These are phyloP conservation scores for Buddleja alternifolia DNA, from an alignment of 257 asterid species.

Conservation along the genomic window DNA sequence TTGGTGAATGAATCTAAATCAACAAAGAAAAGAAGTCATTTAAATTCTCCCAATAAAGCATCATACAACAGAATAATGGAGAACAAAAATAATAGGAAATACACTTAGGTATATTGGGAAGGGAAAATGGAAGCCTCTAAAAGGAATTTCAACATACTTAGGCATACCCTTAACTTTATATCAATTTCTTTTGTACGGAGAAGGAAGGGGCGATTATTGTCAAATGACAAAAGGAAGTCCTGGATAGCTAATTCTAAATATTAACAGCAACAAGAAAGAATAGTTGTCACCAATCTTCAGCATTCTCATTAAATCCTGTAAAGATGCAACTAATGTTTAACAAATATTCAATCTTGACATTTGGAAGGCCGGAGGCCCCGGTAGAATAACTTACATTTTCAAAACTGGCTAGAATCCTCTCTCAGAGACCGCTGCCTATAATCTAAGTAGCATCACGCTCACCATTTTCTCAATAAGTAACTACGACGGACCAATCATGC, in stretches of 20 bases:
- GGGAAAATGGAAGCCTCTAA: constrained; percentile 8
- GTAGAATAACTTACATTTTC: not conserved
- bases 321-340: not conserved
- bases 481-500: not conserved
- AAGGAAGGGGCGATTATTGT: constrained; percentile 14
- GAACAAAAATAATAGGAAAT: not conserved
- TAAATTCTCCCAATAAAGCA: not conserved
- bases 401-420: not conserved
- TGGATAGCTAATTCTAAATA: not conserved
- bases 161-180: not conserved
- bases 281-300: constrained; percentile 12
- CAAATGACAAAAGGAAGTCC: constrained; percentile 6
- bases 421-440: constrained; percentile 12
- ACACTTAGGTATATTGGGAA: not conserved
- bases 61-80: not conserved
- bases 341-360: not conserved
- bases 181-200: not conserved
- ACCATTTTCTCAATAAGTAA: not conserved
- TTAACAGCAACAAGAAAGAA: not conserved
- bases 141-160: constrained; percentile 9
- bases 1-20: constrained; percentile 81
- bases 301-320: not conserved
- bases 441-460: not conserved
- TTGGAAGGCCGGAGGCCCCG: constrained; percentile 10
- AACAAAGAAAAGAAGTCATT: constrained; percentile 20